Percentiles rank a stretch among this genome's conserved stretches.
Conservation (phyloP, 176 grass and related monocot genomes). For the Phragmites australis region DNA sequence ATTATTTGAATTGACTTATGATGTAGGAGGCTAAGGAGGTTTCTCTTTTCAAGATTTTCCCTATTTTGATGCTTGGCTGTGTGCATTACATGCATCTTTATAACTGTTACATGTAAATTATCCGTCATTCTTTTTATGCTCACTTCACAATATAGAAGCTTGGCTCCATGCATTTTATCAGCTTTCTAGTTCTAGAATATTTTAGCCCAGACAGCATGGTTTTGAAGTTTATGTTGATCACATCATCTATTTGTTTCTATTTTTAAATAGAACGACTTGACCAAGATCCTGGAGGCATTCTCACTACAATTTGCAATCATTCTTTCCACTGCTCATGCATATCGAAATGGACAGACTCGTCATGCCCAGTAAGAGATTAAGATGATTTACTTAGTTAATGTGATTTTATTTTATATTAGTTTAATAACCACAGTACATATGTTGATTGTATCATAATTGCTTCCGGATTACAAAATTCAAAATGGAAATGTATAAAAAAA, state of each 20-base stretch:
- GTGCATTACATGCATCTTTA: not conserved
- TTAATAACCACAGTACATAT: not conserved
- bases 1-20: not conserved
- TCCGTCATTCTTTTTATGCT: not conserved
- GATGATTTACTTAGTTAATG: conserved; percentile 18
- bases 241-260: conserved; percentile 3
- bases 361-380: conserved; percentile 78
- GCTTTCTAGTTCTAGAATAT: not conserved
- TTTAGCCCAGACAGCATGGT: conserved; percentile 3
- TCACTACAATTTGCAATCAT: conserved; percentile 96
- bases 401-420: not conserved
- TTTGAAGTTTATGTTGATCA: conserved; percentile 13
- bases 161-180: not conserved
- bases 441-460: not conserved
- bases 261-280: conserved; percentile 75
- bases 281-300: conserved; percentile 88
- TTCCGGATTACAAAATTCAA: not conserved
- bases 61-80: not conserved
- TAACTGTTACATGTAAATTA: conserved; percentile 2
- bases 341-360: conserved; percentile 97
- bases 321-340: conserved; percentile 96
- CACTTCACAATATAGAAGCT: not conserved
- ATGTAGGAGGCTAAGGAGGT: not conserved
- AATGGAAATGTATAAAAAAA: not conserved
- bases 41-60: not conserved